A percentile compares a stretch with the other conserved stretches of the same genome.
Evolutionary conservation across 306 rosid genomes (phyloP).

Genomic region (Biancaea sappan): DNA sequence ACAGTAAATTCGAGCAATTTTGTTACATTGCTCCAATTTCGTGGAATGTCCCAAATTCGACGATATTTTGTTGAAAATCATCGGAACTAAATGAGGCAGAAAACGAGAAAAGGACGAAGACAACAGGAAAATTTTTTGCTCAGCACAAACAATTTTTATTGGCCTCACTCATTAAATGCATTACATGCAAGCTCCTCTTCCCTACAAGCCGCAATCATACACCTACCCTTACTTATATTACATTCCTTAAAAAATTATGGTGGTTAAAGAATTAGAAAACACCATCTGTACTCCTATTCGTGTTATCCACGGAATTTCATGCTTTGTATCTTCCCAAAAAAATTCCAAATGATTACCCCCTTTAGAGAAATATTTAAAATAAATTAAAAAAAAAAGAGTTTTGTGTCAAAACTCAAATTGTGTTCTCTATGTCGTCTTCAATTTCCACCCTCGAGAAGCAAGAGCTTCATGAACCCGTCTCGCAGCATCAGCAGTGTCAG

Average conservation of each 20-base stretch:
- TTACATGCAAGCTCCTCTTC: conserved; percentile 34
- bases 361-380: neutral
- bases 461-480: conserved; percentile 71
- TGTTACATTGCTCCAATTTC: too few relatives aligned
- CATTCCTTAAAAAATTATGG: conserved; percentile 34
- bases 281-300: conserved; percentile 29
- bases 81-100: neutral
- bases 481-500: conserved; percentile 86
- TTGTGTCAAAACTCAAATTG: conserved; percentile 17
- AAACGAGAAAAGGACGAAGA: neutral
- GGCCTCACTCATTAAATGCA: conserved; percentile 35
- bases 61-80: conserved; percentile 10
- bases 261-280: conserved; percentile 37
- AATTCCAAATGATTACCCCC: conserved; percentile 10
- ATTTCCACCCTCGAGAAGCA: conserved; percentile 87
- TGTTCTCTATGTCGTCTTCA: conserved; percentile 49
- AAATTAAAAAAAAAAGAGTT: neutral
- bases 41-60: too few relatives aligned
- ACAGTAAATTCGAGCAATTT: too few relatives aligned
- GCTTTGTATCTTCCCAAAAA: conserved; percentile 12
- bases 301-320: conserved; percentile 26
- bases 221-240: conserved; percentile 33
- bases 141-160: conserved; percentile 18
- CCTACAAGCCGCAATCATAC: conserved; percentile 46
- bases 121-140: neutral